Base-by-base conservation (phyloP, 345 rosid species). In the Acer saccharum region DNA sequence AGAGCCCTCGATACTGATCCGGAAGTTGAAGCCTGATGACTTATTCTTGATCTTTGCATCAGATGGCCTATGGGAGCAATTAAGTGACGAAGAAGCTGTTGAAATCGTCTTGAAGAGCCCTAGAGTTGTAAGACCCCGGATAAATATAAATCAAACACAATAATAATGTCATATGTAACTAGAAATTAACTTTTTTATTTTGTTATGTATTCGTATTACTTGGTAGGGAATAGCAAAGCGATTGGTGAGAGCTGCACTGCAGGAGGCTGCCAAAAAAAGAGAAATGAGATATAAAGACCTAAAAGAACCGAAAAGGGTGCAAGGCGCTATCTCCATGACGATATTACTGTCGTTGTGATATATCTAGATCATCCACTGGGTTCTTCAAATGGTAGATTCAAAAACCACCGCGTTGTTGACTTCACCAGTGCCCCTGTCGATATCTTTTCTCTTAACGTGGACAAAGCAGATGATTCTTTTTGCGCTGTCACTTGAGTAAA, bases 281-380 rank as follows among this genome's bases (percentile, higher is more conserved):
- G 90, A 87, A 76, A 83, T 84, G 84, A 76, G 78, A 65, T 87
- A 88, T 2, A 72, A 77, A 0, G 90, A 88, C 78, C 76, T 90
- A 67, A 88, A 75, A 77, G 70, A 63, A 83, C 84, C 4, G 81
- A 84, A 68, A 88, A 76, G 66, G 94, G 94, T 1, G 64, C 72
- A 5, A 81, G 94, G 61, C 92, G 94, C n/a, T 74, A 87, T 84
- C 82, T 86, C 82, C 94, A 90, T 43, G 94, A 90, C 8, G 94
- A 90, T 58, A 90, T 90, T 23, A 86, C 94, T 0, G 91, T 88
- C n/a, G 75, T 88, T 35, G 94, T 88, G 52, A 63, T 90, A 23
- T 90, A 83, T 76, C 78, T 90, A 32, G 92, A 86, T 78, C 87
- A 84, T 80, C 81, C 85, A 2, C 12, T 27, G 63, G 79, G 77